Evolutionary conservation across 2,329 filamentous ascomycete species (phyloP).

Genomic region (Sporothrix inflata): DNA sequence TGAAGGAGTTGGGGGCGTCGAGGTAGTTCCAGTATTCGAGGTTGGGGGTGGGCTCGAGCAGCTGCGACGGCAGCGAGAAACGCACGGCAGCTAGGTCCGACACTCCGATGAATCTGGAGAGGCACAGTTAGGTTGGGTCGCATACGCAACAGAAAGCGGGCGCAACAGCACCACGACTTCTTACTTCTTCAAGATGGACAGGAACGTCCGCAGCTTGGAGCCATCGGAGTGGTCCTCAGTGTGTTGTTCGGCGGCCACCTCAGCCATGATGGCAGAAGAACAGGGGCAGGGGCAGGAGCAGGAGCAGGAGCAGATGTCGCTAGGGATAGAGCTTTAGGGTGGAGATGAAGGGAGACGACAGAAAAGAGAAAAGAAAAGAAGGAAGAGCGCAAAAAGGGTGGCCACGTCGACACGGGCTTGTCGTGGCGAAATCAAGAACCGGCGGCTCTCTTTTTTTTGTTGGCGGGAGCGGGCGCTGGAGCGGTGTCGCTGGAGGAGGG

Average conservation of each 20-base stretch:
- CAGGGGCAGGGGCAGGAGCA: not conserved
- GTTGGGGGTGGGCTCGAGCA: constrained; percentile 94
- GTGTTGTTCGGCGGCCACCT: constrained; percentile 41
- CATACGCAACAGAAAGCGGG: not conserved
- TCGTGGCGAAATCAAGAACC: not conserved
- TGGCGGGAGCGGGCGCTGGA: constrained; percentile 6
- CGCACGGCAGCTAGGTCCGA: constrained; percentile 92
- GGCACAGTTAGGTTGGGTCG: constrained; percentile 24
- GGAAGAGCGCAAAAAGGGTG: not conserved
- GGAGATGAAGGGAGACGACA: not conserved
- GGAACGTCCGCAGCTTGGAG: constrained; percentile 86
- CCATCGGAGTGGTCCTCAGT: constrained; percentile 69
- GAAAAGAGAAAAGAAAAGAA: not conserved
- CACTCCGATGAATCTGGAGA: constrained; percentile 87
- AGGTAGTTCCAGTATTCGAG: constrained; percentile 99
- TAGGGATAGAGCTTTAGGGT: not conserved
- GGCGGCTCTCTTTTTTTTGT: not conserved
- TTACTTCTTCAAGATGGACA: constrained; percentile 86
- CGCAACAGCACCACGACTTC: constrained; percentile 37
- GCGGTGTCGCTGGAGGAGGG: constrained; percentile 25
- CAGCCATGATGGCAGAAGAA: constrained; percentile 31
- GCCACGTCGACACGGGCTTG: constrained; percentile 8
- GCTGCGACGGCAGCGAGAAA: constrained; percentile 92
- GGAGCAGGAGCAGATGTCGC: not conserved
- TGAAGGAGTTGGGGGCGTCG: constrained; percentile 89